Evolutionary conservation across 163 green algal species (phyloP).

Genomic region (Trebouxia gelatinosa): DNA sequence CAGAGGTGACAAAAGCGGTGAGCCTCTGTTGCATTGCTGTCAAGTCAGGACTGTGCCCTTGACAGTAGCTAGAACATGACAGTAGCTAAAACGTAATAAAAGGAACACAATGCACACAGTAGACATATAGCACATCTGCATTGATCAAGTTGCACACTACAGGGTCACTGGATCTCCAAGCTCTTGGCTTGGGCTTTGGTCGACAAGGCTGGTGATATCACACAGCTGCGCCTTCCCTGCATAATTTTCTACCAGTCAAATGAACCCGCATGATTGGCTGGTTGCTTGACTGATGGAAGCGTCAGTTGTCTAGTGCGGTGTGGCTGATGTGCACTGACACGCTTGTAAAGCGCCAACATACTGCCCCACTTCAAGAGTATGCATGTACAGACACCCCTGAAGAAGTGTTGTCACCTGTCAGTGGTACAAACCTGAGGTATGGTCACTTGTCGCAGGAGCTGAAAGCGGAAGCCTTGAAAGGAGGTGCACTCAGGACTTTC

Average conservation of each 20-base stretch:
- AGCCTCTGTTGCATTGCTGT: neutral
- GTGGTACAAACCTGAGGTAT: too few relatives aligned
- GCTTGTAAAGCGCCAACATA: too few relatives aligned
- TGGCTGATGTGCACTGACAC: too few relatives aligned
- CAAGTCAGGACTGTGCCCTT: constrained; percentile 51
- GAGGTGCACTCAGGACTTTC: constrained; percentile 48
- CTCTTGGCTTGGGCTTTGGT: neutral
- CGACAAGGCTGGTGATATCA: neutral
- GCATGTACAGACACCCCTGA: too few relatives aligned
- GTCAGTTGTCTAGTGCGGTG: too few relatives aligned
- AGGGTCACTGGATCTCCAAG: neutral
- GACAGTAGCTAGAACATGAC: constrained; percentile 29
- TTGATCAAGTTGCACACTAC: neutral
- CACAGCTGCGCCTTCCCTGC: neutral
- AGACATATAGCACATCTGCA: neutral
- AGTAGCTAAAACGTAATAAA: constrained; percentile 38
- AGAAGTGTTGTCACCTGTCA: too few relatives aligned
- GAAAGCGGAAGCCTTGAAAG: constrained; percentile 30
- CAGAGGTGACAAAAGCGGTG: constrained; percentile 49
- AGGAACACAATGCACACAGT: neutral
- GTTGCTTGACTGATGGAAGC: too few relatives aligned
- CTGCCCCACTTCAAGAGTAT: too few relatives aligned
- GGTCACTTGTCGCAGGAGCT: too few relatives aligned
- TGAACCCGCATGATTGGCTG: neutral
- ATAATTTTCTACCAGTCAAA: neutral